Conservation (phyloP, 495 filamentous ascomycete genomes). For the Aspergillus cavernicola region DNA sequence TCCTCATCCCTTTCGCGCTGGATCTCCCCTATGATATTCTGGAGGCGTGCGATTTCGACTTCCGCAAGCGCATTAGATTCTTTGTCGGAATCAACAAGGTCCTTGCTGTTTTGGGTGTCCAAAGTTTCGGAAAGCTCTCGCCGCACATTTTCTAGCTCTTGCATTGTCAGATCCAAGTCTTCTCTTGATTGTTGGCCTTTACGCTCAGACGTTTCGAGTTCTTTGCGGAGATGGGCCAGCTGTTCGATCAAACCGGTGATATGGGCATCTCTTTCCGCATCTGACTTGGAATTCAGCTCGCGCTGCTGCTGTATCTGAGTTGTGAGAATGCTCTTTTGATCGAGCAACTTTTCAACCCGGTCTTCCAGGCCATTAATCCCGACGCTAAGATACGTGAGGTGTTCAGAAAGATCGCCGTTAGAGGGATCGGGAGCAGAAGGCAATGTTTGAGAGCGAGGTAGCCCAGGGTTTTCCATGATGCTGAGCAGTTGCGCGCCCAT, state of each 20-base stretch:
- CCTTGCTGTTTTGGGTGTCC: slow-evolving; percentile 21
- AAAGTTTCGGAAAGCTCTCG: slow-evolving; percentile 28
- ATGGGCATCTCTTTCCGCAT: slow-evolving; percentile 53
- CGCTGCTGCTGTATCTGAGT: slow-evolving; percentile 91
- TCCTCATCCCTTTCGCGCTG: slow-evolving; percentile 16
- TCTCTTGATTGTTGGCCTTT: slow-evolving; percentile 37
- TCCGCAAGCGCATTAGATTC: slow-evolving; percentile 52
- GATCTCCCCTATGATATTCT: slow-evolving; percentile 15
- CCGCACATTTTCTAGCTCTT: slow-evolving; percentile 46
- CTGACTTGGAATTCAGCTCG: slow-evolving; percentile 71
- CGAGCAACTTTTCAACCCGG: slow-evolving; percentile 55
- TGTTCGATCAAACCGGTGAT: slow-evolving; percentile 50
- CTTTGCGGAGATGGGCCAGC: slow-evolving; percentile 38
- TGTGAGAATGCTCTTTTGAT: slow-evolving; percentile 79
- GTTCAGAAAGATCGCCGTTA: slow-evolving; percentile 44
- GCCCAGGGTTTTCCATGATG: slow-evolving; percentile 46
- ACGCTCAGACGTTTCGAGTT: slow-evolving; percentile 36
- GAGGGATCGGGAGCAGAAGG: slow-evolving; percentile 47
- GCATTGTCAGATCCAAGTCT: slow-evolving; percentile 40
- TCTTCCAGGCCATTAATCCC: slow-evolving; percentile 74
- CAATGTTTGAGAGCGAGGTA: slow-evolving; percentile 39
- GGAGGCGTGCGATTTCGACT: slow-evolving; percentile 23
- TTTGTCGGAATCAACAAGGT: slow-evolving; percentile 47
- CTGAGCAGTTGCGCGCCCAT: slow-evolving; percentile 50
- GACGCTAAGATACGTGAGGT: slow-evolving; percentile 52